phyloP scores from a whole-genome alignment of 768 basidiomycete species.

The Tubosaeta brunneosetosa region DNA sequence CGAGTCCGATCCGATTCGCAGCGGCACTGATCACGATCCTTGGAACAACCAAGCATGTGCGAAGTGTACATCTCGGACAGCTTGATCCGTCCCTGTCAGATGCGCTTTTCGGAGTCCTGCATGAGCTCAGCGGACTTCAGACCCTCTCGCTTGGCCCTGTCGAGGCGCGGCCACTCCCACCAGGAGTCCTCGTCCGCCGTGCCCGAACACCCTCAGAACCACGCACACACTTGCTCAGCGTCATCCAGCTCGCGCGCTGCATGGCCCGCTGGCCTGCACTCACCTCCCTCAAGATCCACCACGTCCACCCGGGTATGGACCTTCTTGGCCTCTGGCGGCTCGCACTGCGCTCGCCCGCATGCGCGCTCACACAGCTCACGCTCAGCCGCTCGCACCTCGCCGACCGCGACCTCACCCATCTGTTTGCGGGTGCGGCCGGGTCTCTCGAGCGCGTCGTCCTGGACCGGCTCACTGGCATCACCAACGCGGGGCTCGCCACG shows the following conservation, averaged over 20 bases:
- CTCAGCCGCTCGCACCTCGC: conserved; percentile 11
- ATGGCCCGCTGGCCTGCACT: conserved; percentile 15
- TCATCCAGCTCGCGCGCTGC: conserved; percentile 17
- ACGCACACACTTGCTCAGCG: conserved; percentile 5
- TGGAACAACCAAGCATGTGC: conserved; percentile 14
- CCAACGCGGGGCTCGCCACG: conserved; percentile 13
- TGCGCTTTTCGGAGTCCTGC: conserved; percentile 9
- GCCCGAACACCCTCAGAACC: not conserved
- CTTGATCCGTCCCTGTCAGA: conserved; percentile 11
- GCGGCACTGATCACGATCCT: conserved; percentile 17
- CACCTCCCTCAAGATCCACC: conserved; percentile 9
- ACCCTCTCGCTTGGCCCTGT: conserved; percentile 12
- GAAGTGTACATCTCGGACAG: conserved; percentile 9
- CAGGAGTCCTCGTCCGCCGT: not conserved
- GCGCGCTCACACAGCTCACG: conserved; percentile 17
- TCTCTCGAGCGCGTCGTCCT: conserved; percentile 19
- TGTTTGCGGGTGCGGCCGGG: conserved; percentile 7
- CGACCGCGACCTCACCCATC: conserved; percentile 17
- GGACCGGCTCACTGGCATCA: conserved; percentile 15
- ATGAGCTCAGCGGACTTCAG: conserved; percentile 6
- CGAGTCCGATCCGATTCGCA: conserved; percentile 8
- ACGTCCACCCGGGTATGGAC: conserved; percentile 11
- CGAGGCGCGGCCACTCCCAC: not conserved
- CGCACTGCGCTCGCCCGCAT: conserved; percentile 11
- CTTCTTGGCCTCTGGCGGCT: conserved; percentile 10